Conservation (phyloP, 164 flowering plant genomes). For the Chimonanthus salicifolius region DNA sequence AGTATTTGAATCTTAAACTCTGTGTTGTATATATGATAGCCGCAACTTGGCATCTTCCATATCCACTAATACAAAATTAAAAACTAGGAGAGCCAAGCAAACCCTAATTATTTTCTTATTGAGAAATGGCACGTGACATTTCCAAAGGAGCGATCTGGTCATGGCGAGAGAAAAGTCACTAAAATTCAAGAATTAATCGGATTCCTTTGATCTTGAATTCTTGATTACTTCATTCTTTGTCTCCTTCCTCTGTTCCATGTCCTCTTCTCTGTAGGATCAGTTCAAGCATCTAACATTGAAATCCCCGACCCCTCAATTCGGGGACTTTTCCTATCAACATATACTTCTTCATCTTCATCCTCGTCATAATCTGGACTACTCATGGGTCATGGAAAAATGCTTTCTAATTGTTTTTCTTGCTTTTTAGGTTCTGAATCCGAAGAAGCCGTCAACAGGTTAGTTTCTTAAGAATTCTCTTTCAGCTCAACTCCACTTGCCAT, state of each 20-base stretch:
- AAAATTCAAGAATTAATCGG: background rate
- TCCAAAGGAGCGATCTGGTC: conserved; percentile 1
- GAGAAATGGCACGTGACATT: background rate
- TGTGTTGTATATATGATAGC: no score
- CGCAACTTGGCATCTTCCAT: background rate
- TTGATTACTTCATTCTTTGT: background rate
- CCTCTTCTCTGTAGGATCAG: background rate
- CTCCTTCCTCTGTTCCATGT: background rate
- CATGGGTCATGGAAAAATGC: background rate
- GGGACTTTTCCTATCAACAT: background rate
- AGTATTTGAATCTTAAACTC: no score
- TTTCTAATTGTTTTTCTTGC: background rate
- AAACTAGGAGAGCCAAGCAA: background rate
- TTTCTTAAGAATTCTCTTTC: background rate
- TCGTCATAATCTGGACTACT: background rate
- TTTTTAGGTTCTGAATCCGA: background rate
- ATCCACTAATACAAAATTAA: background rate
- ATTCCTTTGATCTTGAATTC: background rate
- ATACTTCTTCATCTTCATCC: background rate
- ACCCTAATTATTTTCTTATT: background rate
- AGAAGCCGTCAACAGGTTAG: background rate
- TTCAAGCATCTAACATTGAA: conserved; percentile 1
- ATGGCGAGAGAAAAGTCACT: background rate
- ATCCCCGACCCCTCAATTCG: background rate
- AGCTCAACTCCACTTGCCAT: background rate